These are phyloP conservation scores for Thermothielavioides terrestris DNA, from an alignment of 495 filamentous ascomycete species.

Conservation along the genomic window DNA sequence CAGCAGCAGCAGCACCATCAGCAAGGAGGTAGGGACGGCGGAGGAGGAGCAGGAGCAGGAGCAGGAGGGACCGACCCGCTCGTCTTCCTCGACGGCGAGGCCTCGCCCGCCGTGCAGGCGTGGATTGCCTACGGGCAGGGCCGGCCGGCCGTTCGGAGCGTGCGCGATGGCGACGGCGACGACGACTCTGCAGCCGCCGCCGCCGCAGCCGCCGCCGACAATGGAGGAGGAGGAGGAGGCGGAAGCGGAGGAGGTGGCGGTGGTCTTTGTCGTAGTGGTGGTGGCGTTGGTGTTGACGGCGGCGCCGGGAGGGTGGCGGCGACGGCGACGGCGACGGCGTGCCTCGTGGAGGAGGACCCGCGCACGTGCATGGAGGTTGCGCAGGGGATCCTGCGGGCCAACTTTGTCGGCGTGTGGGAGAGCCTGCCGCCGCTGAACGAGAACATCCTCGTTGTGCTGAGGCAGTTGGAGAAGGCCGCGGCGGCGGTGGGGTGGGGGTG, in stretches of 20 bases:
- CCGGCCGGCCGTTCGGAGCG: constrained; percentile 35
- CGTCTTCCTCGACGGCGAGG: constrained; percentile 43
- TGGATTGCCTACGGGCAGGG: constrained; percentile 43
- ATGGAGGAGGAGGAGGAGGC: too few relatives aligned
- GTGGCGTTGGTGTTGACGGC: not conserved
- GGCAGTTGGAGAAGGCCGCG: constrained; percentile 40
- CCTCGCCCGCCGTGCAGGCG: constrained; percentile 34
- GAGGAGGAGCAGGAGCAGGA: too few relatives aligned
- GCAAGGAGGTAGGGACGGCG: not conserved
- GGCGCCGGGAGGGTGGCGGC: too few relatives aligned
- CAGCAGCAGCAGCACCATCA: not conserved
- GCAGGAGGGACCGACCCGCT: constrained; percentile 16
- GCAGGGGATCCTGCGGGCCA: constrained; percentile 38
- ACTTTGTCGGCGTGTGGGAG: constrained; percentile 57
- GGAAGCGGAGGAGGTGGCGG: too few relatives aligned
- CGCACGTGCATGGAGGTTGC: constrained; percentile 40
- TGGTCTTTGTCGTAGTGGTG: constrained; percentile 10
- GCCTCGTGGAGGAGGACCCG: constrained; percentile 33
- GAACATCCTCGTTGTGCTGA: constrained; percentile 48
- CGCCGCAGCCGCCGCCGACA: too few relatives aligned
- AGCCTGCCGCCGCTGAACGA: constrained; percentile 64
- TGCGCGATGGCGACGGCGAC: too few relatives aligned
- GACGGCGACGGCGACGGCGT: constrained; percentile 7
- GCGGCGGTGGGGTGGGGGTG: constrained; percentile 20
- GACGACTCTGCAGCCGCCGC: too few relatives aligned